Conservation (phyloP, 2,329 filamentous ascomycete species). For the Fusarium caatingaense region DNA sequence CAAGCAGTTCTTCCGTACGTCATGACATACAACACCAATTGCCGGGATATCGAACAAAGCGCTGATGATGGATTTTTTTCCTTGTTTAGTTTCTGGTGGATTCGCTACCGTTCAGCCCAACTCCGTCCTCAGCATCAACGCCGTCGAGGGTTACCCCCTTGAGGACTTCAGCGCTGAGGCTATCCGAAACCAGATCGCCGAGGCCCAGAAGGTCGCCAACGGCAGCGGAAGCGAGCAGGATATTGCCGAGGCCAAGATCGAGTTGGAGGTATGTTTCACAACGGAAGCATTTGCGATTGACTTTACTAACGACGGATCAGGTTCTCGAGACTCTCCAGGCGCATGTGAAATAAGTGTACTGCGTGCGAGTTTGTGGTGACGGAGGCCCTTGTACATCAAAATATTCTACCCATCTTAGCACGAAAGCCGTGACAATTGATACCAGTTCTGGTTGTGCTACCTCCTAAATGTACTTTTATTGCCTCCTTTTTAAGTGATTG, state of each 20-base stretch:
- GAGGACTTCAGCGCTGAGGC: conserved; percentile 96
- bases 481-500: conserved; percentile 34
- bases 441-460: conserved; percentile 50
- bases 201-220: conserved; percentile 93
- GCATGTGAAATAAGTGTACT: conserved; percentile 78
- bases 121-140: conserved; percentile 97
- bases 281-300: conserved; percentile 2
- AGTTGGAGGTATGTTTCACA: conserved; percentile 81
- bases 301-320: conserved; percentile 61
- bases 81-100: conserved; percentile 90
- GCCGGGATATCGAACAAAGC: conserved; percentile 1
- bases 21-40: conserved; percentile 10
- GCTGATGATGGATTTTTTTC: conserved; percentile 43
- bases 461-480: conserved; percentile 33
- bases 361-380: conserved; percentile 58
- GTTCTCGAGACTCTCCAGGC: conserved; percentile 87
- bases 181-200: conserved; percentile 88
- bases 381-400: conserved; percentile 58
- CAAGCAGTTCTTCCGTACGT: conserved; percentile 99
- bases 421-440: conserved; percentile 52
- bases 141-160: conserved; percentile 91
- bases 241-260: conserved; percentile 98
- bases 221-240: conserved; percentile 96
- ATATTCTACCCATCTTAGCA: conserved; percentile 51
- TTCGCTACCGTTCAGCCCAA: conserved; percentile 97